Conservation (phyloP, 1,284 basidiomycete genomes). For the Tylopilus microsporus region DNA sequence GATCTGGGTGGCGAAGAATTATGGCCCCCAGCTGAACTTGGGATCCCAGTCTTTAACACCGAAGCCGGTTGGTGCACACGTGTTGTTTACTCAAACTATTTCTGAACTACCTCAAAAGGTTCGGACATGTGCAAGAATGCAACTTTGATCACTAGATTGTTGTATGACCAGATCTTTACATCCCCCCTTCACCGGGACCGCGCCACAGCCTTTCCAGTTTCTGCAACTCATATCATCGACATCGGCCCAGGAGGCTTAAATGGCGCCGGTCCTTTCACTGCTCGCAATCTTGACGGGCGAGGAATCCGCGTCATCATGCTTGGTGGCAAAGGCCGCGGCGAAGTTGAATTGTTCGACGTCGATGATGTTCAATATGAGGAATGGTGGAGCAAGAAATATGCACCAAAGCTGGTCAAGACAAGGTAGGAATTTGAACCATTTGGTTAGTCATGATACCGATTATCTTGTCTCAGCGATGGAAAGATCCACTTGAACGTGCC, state of each 20-base stretch:
- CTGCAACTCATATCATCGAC: slow-evolving; percentile 91
- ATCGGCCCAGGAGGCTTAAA: slow-evolving; percentile 94
- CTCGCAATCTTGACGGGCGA: slow-evolving; percentile 87
- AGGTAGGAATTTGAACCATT: slow-evolving; percentile 46
- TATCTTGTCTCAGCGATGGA: slow-evolving; percentile 61
- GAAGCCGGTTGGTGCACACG: slow-evolving; percentile 67
- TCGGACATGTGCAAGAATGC: slow-evolving; percentile 69
- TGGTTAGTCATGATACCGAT: slow-evolving; percentile 11
- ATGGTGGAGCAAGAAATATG: slow-evolving; percentile 88
- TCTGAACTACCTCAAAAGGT: slow-evolving; percentile 38
- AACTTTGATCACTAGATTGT: slow-evolving; percentile 71
- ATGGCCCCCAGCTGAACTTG: slow-evolving; percentile 73
- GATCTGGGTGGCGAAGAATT: slow-evolving; percentile 78
- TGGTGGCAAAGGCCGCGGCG: slow-evolving; percentile 81
- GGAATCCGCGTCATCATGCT: slow-evolving; percentile 86
- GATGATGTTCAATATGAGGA: slow-evolving; percentile 72
- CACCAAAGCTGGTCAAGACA: slow-evolving; percentile 83
- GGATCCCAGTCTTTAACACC: slow-evolving; percentile 87
- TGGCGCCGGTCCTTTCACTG: slow-evolving; percentile 89
- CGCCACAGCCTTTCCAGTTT: slow-evolving; percentile 83
- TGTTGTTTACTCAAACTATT: slow-evolving; percentile 6
- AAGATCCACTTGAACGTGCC: slow-evolving; percentile 90
- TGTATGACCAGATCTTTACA: slow-evolving; percentile 92
- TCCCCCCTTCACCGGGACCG: slow-evolving; percentile 89
- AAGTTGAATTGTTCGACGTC: slow-evolving; percentile 78